A percentile compares a stretch with the other conserved stretches of the same genome.
These are phyloP conservation scores for Yamadazyma jaroonii DNA, from an alignment of 1,139 yeast species.

Conservation along the genomic window DNA sequence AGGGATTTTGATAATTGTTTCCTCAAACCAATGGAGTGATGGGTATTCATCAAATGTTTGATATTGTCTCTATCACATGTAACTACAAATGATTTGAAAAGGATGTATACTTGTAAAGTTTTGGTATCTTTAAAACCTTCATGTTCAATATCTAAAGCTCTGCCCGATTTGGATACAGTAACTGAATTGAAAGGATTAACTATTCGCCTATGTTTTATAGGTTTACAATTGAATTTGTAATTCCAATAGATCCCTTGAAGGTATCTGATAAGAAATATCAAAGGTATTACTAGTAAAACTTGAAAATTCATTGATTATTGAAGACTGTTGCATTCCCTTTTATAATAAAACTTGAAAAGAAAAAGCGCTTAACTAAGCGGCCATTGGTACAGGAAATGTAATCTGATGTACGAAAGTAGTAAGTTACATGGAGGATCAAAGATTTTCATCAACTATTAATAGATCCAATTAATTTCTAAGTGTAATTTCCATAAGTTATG, in stretches of 20 bases:
- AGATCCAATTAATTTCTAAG: too few species aligned
- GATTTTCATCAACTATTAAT: too few species aligned
- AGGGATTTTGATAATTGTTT: slow-evolving; percentile 39
- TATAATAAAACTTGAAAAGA: too few species aligned
- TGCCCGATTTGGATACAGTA: background rate
- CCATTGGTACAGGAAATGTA: too few species aligned
- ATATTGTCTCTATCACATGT: slow-evolving; percentile 28
- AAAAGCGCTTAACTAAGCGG: too few species aligned
- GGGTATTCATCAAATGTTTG: slow-evolving; percentile 40
- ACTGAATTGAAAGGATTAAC: background rate
- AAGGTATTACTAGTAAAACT: too few species aligned
- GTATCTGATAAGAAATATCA: too few species aligned
- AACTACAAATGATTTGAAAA: background rate
- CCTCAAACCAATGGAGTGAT: slow-evolving; percentile 19
- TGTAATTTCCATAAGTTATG: too few species aligned
- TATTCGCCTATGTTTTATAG: background rate
- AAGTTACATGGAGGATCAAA: too few species aligned
- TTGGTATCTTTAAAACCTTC: background rate
- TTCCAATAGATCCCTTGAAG: background rate
- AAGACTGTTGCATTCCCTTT: too few species aligned
- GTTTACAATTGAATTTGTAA: slow-evolving; percentile 1
- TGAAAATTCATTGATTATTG: too few species aligned
- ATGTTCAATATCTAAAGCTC: background rate
- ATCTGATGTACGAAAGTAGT: too few species aligned
- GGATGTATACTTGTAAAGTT: background rate